Base-by-base conservation (phyloP, 208 protist species). In the Spongospora subterranea region DNA sequence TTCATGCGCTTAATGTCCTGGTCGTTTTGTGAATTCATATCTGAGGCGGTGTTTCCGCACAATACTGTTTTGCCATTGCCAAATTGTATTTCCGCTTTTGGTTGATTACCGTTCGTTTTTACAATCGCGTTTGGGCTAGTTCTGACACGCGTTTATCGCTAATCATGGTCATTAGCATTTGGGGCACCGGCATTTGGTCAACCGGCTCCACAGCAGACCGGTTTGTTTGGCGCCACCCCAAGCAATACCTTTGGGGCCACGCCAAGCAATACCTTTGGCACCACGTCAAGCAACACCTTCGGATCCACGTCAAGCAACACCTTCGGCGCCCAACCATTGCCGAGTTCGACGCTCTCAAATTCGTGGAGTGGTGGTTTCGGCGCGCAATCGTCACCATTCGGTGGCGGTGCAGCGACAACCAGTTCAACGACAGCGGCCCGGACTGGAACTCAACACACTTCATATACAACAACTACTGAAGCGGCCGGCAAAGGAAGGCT, bases 221-320 rank as follows among this genome's bases (percentile, higher is more conserved):
- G 71, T 43, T 6, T 82, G n/a, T 82, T 82, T 82, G 71, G 71
- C 13, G n/a, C 71, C 13, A n/a, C n/a, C n/a, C n/a, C n/a, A n/a
- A 32, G 20, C 20, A 32, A 17, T 29, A 29, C 20, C 20, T 65
- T 65, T 29, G 54, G 54, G 20, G 54, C 54, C 20, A 17, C 17
- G 54, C 54, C 54, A 29, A 65, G 20, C 54, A 65, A 17, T 17
- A 65, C 54, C 20, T 32, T 29, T 17, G 54, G 20, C 20, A 65
- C 54, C 20, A 29, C 20, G 20, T 17, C 54, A 29, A 32, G 17
- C 54, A 29, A 29, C 54, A 29, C 54, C 29, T 29, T 32, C 20
- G 20, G 20, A 29, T 45, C 71, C 6, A 82, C 71, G n/a, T 17
- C 71, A 82, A 82, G 17, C 35, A 82, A n/a, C 71, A 43, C 71